Base-by-base conservation (phyloP, 2,329 filamentous ascomycete genomes). In the Aspergillus ruber region DNA sequence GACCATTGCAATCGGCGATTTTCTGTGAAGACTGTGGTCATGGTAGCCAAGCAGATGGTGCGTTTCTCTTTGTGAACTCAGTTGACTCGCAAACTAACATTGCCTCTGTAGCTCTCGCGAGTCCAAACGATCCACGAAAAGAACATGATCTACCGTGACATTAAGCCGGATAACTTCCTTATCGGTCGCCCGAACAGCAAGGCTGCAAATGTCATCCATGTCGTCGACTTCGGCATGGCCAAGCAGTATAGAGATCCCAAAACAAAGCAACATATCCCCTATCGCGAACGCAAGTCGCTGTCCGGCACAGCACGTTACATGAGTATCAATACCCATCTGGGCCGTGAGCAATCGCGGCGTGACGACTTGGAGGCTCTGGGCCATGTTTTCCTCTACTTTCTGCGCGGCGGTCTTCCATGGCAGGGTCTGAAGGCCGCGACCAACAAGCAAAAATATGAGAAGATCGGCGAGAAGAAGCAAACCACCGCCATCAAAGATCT, bases 381-480 rank as follows among this genome's bases (percentile, higher is more conserved):
- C 17, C 82, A 85, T 61, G 82, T 85, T 43, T 85, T 85, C 66
- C 82, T 85, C 78, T 85, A 85, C 69, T 84, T 85, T 69, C 70
- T 85, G 42, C 70, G 81, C 50, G 82, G 82, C 39, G 82, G 82
- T 48, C 74, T 85, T 44, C 82, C 82, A 47, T 85, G 82, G 82
- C 82, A 85, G 65, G 82, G 82, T 46, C 68, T 84, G 49, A 84
- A 84, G 69, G 82, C 82, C 59, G 82, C 82, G 13, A 85, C 82
- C 47, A 85, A 85, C 72, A 85, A 98, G 82, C 93, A 98, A 69
- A 98, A 98, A 75, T 98, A 98, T 68, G 93, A 98, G 75, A 97
- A 97, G 80, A 98, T 98, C 71, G 93, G 93, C 41, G 91, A 98
- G 78, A 97, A 98, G 85, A 98, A 98, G 78, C 93, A 97, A 75